Evolutionary conservation across 257 asterid genomes (phyloP).

Genomic region (Linderniella brevidens): DNA sequence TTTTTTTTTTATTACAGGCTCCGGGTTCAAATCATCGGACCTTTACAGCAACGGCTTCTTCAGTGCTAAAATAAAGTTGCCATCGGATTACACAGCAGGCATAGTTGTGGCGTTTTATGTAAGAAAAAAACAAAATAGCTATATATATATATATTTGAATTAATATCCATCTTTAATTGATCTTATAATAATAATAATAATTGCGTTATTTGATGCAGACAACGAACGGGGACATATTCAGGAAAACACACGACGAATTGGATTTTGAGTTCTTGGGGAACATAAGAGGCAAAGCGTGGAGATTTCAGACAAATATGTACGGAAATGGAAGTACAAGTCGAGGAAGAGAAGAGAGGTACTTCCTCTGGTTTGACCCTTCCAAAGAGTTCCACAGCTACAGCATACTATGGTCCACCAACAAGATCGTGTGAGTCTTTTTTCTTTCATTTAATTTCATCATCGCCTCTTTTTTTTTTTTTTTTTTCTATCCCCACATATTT

Average conservation of each 20-base stretch:
- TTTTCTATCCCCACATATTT: neutral
- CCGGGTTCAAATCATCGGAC: constrained; percentile 83
- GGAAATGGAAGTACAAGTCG: constrained; percentile 84
- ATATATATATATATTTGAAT: neutral
- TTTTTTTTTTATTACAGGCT: constrained; percentile 27
- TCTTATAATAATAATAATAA: neutral
- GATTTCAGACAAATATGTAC: constrained; percentile 90
- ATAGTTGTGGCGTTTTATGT: constrained; percentile 89
- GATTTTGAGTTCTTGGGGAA: constrained; percentile 92
- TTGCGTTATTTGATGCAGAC: constrained; percentile 22
- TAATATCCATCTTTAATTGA: too few species aligned
- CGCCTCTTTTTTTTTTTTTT: neutral
- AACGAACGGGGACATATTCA: constrained; percentile 57
- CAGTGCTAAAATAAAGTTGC: constrained; percentile 79
- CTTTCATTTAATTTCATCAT: neutral
- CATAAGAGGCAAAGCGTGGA: constrained; percentile 70
- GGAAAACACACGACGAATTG: constrained; percentile 63
- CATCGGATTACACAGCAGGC: constrained; percentile 85
- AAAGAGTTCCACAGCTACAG: constrained; percentile 56
- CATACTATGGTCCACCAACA: constrained; percentile 71
- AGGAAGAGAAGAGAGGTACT: constrained; percentile 90
- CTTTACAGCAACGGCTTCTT: constrained; percentile 73
- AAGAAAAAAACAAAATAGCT: constrained; percentile 9
- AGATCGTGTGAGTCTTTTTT: constrained; percentile 43
- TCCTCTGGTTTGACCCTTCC: constrained; percentile 78